These are phyloP conservation scores for Rosa rugosa DNA, from an alignment of 306 rosid genomes.

Conservation along the genomic window DNA sequence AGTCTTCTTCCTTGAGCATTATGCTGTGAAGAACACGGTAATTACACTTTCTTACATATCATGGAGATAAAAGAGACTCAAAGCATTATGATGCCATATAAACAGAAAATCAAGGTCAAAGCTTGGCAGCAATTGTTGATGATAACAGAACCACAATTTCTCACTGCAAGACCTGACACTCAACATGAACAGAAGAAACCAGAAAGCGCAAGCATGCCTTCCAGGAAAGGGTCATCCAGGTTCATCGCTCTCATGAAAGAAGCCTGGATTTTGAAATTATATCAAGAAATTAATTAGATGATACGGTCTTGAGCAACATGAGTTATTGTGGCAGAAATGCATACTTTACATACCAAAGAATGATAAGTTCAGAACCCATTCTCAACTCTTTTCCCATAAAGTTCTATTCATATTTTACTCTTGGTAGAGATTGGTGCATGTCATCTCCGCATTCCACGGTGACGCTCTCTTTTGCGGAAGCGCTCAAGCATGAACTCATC, in stretches of 20 bases:
- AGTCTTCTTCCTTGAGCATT: not conserved
- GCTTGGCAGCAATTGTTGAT: not conserved
- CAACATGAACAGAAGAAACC: not conserved
- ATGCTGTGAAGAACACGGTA: not conserved
- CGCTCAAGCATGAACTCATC: conserved; percentile 93
- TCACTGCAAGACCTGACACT: not conserved
- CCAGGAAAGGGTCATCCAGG: conserved; percentile 4
- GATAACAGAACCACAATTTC: not conserved
- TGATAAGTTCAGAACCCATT: not conserved
- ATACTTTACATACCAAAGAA: not conserved
- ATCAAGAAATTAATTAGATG: not conserved
- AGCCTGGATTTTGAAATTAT: not conserved
- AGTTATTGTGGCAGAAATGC: not conserved
- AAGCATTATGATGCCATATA: not conserved
- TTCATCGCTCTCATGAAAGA: not conserved
- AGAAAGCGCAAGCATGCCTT: not conserved
- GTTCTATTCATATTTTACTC: not conserved
- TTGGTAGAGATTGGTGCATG: conserved; percentile 2
- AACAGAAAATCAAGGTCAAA: not conserved
- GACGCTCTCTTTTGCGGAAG: conserved; percentile 94
- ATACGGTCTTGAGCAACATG: not conserved
- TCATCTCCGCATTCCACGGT: conserved; percentile 79
- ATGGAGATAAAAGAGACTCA: not conserved
- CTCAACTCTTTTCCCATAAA: not conserved
- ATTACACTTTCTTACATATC: not conserved